phyloP scores from a whole-genome alignment of 371 early-diverging fungal species.

The Rhizopus microsporus region DNA sequence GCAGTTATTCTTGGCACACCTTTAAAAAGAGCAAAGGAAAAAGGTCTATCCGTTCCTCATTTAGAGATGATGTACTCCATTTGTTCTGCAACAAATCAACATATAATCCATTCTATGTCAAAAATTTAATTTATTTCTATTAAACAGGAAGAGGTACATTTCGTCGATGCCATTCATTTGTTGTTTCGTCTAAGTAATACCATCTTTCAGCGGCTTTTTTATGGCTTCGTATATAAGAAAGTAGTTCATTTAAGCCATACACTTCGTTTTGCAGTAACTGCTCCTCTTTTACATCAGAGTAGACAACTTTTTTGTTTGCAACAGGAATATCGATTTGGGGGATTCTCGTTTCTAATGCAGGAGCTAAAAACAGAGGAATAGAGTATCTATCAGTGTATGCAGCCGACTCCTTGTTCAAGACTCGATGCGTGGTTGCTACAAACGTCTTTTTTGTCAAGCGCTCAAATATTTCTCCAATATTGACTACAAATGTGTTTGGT shows the following conservation, averaged over 20 bases:
- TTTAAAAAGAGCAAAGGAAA: constrained; percentile 57
- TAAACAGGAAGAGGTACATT: neutral
- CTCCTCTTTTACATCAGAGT: constrained; percentile 36
- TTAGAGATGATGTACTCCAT: constrained; percentile 33
- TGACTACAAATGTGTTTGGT: constrained; percentile 64
- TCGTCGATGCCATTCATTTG: constrained; percentile 25
- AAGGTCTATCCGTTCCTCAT: constrained; percentile 43
- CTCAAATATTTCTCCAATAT: constrained; percentile 68
- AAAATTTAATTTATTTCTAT: constrained; percentile 2
- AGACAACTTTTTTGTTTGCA: constrained; percentile 7
- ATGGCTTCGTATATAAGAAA: constrained; percentile 27
- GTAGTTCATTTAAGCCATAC: constrained; percentile 37
- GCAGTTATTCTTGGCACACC: constrained; percentile 68
- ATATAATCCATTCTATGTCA: neutral
- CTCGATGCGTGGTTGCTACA: constrained; percentile 65
- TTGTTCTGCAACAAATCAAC: constrained; percentile 19
- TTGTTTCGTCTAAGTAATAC: constrained; percentile 29
- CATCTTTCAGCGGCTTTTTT: constrained; percentile 25
- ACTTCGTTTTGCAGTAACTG: constrained; percentile 37
- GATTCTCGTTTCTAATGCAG: constrained; percentile 38
- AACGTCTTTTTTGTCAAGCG: constrained; percentile 53
- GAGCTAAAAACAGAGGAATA: constrained; percentile 57
- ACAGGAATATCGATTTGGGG: constrained; percentile 27
- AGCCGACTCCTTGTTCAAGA: constrained; percentile 51
- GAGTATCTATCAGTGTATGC: constrained; percentile 48